phyloP scores from a whole-genome alignment of 2,329 filamentous ascomycete species.

The Aspergillus sp. region DNA sequence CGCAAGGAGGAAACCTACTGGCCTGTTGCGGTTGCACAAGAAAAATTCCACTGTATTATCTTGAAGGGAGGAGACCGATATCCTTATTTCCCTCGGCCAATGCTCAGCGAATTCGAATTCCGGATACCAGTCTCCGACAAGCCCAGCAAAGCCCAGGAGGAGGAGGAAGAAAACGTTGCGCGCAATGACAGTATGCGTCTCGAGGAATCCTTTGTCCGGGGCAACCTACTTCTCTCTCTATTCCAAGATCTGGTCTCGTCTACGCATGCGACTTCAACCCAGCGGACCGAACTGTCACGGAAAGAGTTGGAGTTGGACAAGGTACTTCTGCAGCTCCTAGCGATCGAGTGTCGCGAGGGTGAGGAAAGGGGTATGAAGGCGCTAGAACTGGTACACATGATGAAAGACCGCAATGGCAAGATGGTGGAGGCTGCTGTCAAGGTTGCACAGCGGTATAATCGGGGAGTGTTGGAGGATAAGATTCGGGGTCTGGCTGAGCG shows the following conservation, averaged over 20 bases:
- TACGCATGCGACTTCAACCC: constrained; percentile 62
- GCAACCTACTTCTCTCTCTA: constrained; percentile 70
- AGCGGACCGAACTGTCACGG: constrained; percentile 66
- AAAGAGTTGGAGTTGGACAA: constrained; percentile 88
- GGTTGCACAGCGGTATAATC: constrained; percentile 81
- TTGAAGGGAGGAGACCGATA: constrained; percentile 93
- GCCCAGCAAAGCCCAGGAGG: constrained; percentile 38
- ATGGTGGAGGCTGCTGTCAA: constrained; percentile 92
- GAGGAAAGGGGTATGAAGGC: constrained; percentile 95
- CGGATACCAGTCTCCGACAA: constrained; percentile 72
- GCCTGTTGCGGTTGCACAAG: constrained; percentile 87
- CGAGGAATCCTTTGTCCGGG: constrained; percentile 79
- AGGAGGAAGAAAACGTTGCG: constrained; percentile 40
- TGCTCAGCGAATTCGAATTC: constrained; percentile 93
- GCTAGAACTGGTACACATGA: constrained; percentile 81
- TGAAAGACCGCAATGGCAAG: constrained; percentile 79
- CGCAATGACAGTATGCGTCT: constrained; percentile 51
- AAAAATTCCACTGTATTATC: constrained; percentile 97
- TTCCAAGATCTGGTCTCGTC: constrained; percentile 71
- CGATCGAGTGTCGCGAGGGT: constrained; percentile 84
- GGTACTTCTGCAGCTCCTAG: constrained; percentile 82
- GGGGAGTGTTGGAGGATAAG: constrained; percentile 80
- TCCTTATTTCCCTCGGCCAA: constrained; percentile 85
- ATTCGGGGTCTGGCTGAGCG: constrained; percentile 81
- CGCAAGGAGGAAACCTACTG: constrained; percentile 90